phyloP scores from a whole-genome alignment of 2,329 filamentous ascomycete species.

The Monosporascus sp. region DNA sequence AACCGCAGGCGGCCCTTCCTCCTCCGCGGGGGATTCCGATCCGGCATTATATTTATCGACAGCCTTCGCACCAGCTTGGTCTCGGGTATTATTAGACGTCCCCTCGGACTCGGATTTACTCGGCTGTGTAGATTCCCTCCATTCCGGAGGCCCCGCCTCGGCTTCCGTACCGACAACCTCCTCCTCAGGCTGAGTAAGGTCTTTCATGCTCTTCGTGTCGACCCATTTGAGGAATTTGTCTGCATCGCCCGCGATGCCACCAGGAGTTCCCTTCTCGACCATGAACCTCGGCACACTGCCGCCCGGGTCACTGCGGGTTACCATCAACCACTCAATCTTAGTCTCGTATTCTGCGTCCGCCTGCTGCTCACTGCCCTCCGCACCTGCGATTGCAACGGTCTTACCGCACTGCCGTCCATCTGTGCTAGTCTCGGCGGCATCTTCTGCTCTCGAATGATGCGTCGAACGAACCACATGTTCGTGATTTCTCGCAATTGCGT shows the following conservation, averaged over 20 bases:
- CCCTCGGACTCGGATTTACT: background rate
- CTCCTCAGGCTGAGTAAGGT: conserved; percentile 22
- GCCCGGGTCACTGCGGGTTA: conserved; percentile 82
- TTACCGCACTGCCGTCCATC: conserved; percentile 28
- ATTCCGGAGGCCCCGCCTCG: conserved; percentile 20
- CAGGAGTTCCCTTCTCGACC: conserved; percentile 83
- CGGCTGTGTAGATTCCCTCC: conserved; percentile 15
- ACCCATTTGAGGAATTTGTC: conserved; percentile 78
- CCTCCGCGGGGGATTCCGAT: conserved; percentile 14
- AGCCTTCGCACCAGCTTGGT: conserved; percentile 8
- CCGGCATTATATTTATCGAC: conserved; percentile 5
- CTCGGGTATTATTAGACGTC: conserved; percentile 10
- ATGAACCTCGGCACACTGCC: conserved; percentile 85
- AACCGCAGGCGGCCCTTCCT: conserved; percentile 27
- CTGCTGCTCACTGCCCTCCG: conserved; percentile 15
- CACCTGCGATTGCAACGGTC: conserved; percentile 21
- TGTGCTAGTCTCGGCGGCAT: conserved; percentile 15
- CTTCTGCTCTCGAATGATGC: conserved; percentile 18
- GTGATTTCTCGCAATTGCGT: conserved; percentile 25
- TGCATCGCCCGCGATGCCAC: conserved; percentile 72
- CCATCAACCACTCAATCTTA: conserved; percentile 82
- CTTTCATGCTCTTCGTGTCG: conserved; percentile 32
- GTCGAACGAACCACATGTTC: conserved; percentile 40
- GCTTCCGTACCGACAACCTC: conserved; percentile 10
- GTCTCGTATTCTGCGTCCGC: conserved; percentile 30